Evolutionary conservation across 108 stramenopile species (phyloP).

Genomic region (Nitzschia inconspicua): DNA sequence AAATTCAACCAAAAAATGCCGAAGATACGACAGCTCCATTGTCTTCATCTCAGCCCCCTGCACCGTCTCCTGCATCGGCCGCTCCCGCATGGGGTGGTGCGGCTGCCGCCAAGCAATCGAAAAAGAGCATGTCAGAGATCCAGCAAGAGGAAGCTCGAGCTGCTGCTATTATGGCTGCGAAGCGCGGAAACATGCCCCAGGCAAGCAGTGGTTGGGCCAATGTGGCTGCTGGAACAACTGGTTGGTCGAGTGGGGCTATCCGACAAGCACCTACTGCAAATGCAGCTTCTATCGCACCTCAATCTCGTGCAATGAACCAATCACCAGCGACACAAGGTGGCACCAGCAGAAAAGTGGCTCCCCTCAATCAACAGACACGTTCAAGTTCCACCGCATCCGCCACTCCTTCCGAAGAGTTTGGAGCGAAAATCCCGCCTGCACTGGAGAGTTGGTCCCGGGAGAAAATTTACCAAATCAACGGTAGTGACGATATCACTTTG

Average conservation of each 20-base stretch:
- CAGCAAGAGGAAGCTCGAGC: conserved; percentile 83
- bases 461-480: conserved; percentile 87
- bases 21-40: conserved; percentile 27
- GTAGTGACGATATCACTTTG: conserved; percentile 91
- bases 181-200: conserved; percentile 28
- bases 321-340: not conserved
- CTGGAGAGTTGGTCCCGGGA: conserved; percentile 90
- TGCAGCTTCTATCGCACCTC: conserved; percentile 11
- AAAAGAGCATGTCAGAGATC: conserved; percentile 86
- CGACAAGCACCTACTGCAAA: not conserved
- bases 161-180: conserved; percentile 60
- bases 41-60: conserved; percentile 6
- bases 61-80: conserved; percentile 30
- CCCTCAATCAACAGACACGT: conserved; percentile 1
- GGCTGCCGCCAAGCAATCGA: conserved; percentile 27
- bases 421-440: conserved; percentile 74
- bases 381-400: conserved; percentile 19
- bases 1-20: conserved; percentile 24
- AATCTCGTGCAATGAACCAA: not conserved
- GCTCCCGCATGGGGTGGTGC: conserved; percentile 79
- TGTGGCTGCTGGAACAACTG: conserved; percentile 70
- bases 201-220: conserved; percentile 83
- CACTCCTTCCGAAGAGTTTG: conserved; percentile 73
- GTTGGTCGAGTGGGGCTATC: conserved; percentile 53
- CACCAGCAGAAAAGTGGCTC: conserved; percentile 1